These are phyloP conservation scores for Leccinellum luteum DNA, from an alignment of 768 basidiomycete genomes.

Conservation along the genomic window DNA sequence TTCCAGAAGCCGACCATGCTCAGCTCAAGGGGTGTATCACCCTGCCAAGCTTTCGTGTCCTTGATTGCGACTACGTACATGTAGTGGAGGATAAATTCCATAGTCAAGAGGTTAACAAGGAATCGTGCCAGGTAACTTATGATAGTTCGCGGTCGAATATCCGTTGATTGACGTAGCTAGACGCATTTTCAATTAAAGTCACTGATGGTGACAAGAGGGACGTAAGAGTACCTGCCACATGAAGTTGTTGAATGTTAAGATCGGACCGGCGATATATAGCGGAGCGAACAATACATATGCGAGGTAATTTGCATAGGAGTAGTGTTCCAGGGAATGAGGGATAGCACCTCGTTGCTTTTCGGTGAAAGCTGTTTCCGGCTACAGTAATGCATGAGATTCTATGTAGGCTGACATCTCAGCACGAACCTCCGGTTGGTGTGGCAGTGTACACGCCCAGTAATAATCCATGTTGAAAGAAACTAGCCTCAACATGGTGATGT, in stretches of 20 bases:
- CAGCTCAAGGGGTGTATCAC: constrained; percentile 74
- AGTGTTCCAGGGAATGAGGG: constrained; percentile 55
- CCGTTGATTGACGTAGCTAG: constrained; percentile 61
- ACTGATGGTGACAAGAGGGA: neutral
- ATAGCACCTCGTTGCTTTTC: constrained; percentile 61
- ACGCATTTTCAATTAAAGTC: neutral
- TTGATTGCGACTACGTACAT: constrained; percentile 99
- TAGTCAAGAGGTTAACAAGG: constrained; percentile 65
- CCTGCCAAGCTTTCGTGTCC: constrained; percentile 78
- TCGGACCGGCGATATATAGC: constrained; percentile 93
- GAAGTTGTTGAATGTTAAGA: constrained; percentile 95
- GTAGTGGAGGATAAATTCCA: constrained; percentile 89
- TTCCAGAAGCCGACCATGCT: constrained; percentile 98
- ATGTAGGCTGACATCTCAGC: neutral
- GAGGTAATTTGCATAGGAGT: constrained; percentile 71
- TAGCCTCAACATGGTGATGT: constrained; percentile 92
- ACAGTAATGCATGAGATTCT: constrained; percentile 3
- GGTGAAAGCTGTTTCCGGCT: constrained; percentile 35
- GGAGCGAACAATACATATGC: constrained; percentile 91
- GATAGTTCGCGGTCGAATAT: constrained; percentile 39
- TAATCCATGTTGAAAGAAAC: constrained; percentile 94
- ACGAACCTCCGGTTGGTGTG: constrained; percentile 44
- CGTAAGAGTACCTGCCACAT: constrained; percentile 73
- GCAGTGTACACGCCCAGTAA: constrained; percentile 68
- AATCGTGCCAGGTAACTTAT: constrained; percentile 71